phyloP scores from a whole-genome alignment of 163 green algal genomes.

The Chlamydomonas reinhardtii region DNA sequence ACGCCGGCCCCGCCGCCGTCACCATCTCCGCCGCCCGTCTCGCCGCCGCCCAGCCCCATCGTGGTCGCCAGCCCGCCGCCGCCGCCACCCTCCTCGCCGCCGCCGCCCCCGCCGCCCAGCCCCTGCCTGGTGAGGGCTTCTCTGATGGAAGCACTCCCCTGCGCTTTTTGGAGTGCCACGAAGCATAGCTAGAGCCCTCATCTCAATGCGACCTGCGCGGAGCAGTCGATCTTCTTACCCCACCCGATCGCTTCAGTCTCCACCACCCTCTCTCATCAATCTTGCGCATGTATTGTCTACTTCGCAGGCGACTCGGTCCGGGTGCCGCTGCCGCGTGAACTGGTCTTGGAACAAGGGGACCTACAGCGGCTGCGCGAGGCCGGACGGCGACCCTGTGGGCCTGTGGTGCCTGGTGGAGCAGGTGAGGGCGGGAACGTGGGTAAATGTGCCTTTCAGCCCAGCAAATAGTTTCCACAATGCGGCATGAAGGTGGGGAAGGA shows the following conservation, averaged over 20 bases:
- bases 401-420: constrained; percentile 44
- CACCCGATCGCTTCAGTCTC: too few relatives aligned
- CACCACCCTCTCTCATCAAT: too few relatives aligned
- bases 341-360: constrained; percentile 4
- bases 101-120: not conserved
- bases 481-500: too few relatives aligned
- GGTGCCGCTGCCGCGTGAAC: constrained; percentile 10
- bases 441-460: too few relatives aligned
- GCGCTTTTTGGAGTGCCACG: too few relatives aligned
- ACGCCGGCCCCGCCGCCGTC: not conserved
- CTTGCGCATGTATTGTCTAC: too few relatives aligned
- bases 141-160: too few relatives aligned
- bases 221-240: too few relatives aligned
- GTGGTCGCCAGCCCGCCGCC: not conserved
- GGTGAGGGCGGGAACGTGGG: constrained; percentile 7
- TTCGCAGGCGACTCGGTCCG: constrained; percentile 3
- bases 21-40: not conserved
- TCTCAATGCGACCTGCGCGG: too few relatives aligned
- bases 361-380: constrained; percentile 16
- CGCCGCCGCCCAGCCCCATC: not conserved
- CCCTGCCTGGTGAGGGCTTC: not conserved
- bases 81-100: not conserved
- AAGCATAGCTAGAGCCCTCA: too few relatives aligned
- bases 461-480: too few relatives aligned
- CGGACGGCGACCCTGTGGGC: constrained; percentile 5